Conservation (phyloP, 2,329 filamentous ascomycete genomes). For the Alternaria viburni region DNA sequence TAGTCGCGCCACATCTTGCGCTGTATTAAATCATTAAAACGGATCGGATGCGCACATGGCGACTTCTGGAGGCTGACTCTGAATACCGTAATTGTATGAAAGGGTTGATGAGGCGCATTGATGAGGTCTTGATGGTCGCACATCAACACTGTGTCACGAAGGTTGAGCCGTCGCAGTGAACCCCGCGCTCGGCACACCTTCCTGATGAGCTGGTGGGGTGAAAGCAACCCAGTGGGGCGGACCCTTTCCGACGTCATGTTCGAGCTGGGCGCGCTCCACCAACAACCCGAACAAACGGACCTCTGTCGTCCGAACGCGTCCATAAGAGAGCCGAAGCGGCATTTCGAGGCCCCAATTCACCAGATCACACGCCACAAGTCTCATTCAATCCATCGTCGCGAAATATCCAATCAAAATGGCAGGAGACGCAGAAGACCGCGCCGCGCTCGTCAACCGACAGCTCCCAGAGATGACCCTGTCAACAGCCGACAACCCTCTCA, state of each 20-base stretch:
- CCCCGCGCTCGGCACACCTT: constrained; percentile 7
- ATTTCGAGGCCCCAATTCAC: too few species aligned
- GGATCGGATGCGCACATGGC: background rate
- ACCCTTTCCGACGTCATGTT: constrained; percentile 17
- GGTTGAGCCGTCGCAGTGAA: background rate
- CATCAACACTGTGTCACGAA: background rate
- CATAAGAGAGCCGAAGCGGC: background rate
- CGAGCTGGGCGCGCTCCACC: constrained; percentile 13
- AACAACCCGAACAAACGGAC: constrained; percentile 9
- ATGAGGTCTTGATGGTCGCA: background rate
- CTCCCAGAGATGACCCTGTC: constrained; percentile 60
- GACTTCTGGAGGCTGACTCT: background rate
- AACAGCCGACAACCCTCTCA: constrained; percentile 52
- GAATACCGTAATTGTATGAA: background rate
- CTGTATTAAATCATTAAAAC: background rate
- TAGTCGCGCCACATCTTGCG: background rate
- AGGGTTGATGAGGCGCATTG: background rate
- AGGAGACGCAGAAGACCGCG: constrained; percentile 48
- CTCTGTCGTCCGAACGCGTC: constrained; percentile 18
- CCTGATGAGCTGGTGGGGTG: background rate
- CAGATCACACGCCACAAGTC: background rate
- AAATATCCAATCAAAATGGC: constrained; percentile 30
- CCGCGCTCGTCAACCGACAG: constrained; percentile 52
- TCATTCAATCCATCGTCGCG: background rate
- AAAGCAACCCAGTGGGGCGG: constrained; percentile 16